phyloP scores from a whole-genome alignment of 441 rosid species.

The Adansonia gregorii region DNA sequence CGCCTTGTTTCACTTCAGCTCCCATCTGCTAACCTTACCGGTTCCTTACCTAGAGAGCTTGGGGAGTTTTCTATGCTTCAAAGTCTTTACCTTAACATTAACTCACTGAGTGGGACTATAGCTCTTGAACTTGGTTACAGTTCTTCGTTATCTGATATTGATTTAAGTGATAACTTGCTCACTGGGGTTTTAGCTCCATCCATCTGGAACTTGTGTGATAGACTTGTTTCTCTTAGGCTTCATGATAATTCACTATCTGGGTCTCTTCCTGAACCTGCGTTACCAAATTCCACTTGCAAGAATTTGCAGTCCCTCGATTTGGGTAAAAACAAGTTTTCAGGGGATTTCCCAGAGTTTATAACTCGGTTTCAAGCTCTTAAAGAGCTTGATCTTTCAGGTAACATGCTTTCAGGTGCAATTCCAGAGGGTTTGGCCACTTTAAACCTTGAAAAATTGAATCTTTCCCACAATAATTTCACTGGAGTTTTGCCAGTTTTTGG shows the following conservation, averaged over 20 bases:
- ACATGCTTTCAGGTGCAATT: slow-evolving; percentile 66
- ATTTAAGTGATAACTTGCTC: slow-evolving; percentile 68
- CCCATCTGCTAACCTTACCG: slow-evolving; percentile 97
- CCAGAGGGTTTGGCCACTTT: slow-evolving; percentile 61
- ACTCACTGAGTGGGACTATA: slow-evolving; percentile 72
- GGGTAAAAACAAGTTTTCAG: slow-evolving; percentile 77
- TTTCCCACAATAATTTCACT: slow-evolving; percentile 87
- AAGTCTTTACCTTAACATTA: slow-evolving; percentile 75
- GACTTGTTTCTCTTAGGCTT: slow-evolving; percentile 62
- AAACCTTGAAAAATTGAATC: slow-evolving; percentile 70
- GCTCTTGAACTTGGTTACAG: slow-evolving; percentile 95
- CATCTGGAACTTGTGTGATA: slow-evolving; percentile 87
- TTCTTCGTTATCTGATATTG: slow-evolving; percentile 77
- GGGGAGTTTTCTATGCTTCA: slow-evolving; percentile 87
- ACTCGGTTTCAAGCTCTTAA: slow-evolving; percentile 62
- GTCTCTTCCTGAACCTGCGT: slow-evolving; percentile 73
- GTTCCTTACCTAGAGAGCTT: slow-evolving; percentile 87
- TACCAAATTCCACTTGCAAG: slow-evolving; percentile 76
- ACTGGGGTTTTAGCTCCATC: slow-evolving; percentile 76
- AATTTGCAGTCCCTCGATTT: slow-evolving; percentile 74
- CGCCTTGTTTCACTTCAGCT: slow-evolving; percentile 83
- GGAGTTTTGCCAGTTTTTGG: slow-evolving; percentile 75
- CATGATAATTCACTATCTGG: slow-evolving; percentile 74
- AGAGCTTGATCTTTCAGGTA: slow-evolving; percentile 82
- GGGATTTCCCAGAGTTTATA: slow-evolving; percentile 76